Base-by-base conservation (phyloP, 345 rosid species). In the Ceriops tagal region DNA sequence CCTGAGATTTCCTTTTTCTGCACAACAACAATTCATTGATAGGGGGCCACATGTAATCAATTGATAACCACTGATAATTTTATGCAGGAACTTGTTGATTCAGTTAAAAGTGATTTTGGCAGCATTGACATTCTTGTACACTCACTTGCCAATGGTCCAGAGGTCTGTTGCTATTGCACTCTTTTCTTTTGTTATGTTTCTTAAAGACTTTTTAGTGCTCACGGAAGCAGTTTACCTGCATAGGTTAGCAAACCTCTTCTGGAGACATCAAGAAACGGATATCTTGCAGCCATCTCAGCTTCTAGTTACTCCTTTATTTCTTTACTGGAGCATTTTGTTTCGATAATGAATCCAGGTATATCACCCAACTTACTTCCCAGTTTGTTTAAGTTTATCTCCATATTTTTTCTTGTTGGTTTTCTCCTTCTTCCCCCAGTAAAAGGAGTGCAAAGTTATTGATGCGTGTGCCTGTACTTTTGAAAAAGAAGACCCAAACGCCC, bases 111-210 rank as follows among this genome's bases (percentile, higher is more conserved):
- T 62, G 97, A 92, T 84, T 95, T 90, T 62, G 92, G 96, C 59
- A 92, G 86, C 79, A 86, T 92, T 22, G 99, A 95, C 81, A 92
- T 95, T 69, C 98, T 95, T 57, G 91, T 95, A 62, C 98, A 95
- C 74, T 95, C 98, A 39, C 92, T 95, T 65, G 99, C 98, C 32
- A 92, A 95, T 63, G 98, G 96, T 35, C 98, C 98, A 16, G 97
- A 95, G 99, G 98, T 90, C 79, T 55, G 58, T 3, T 21, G 47
- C 15, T 21, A 9, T 55, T 39, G 15, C 15, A 21, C 11, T 22
- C 11, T 55, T 55, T 26, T 55, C 16, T 3, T 64, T 9, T 53
- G 47, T 76, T 24, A 57, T 26, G 58, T n/a, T 39, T 10, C 47
- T 10, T 39, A 39, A 39, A 39, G 47, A 39, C 13, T 39, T 39